Evolutionary conservation across 2,329 filamentous ascomycete species (phyloP).

Genomic region (Periglandula ipomoeae): DNA sequence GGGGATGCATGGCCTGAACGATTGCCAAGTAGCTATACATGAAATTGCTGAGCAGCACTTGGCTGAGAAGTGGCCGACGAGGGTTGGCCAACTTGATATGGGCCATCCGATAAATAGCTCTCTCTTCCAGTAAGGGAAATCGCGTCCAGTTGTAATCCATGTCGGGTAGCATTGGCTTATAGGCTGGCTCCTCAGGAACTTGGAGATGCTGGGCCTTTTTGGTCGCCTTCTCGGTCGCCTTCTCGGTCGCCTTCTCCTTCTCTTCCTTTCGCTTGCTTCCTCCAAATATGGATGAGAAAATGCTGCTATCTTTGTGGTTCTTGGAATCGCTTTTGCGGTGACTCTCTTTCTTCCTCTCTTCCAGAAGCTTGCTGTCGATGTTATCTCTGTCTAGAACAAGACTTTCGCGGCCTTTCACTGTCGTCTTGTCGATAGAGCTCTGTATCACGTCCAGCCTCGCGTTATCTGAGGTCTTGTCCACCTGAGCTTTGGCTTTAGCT

Average conservation of each 20-base stretch:
- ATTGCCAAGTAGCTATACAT: constrained; percentile 99
- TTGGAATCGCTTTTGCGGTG: constrained; percentile 68
- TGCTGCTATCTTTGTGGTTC: constrained; percentile 84
- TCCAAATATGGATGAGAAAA: constrained; percentile 92
- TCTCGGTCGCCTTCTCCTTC: constrained; percentile 60
- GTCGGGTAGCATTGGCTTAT: constrained; percentile 68
- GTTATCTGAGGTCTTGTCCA: constrained; percentile 61
- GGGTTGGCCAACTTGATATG: constrained; percentile 99
- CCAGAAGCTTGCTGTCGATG: constrained; percentile 61
- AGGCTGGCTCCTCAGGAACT: constrained; percentile 68
- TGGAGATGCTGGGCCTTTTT: constrained; percentile 69
- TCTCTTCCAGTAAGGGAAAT: constrained; percentile 89
- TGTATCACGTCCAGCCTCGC: constrained; percentile 80
- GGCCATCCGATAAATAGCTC: constrained; percentile 96
- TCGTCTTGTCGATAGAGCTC: constrained; percentile 66
- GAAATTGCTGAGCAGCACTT: constrained; percentile 95
- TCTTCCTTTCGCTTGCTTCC: constrained; percentile 81
- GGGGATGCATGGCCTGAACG: constrained; percentile 96
- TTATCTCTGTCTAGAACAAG: constrained; percentile 72
- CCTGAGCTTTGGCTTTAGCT: constrained; percentile 50
- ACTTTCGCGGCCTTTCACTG: constrained; percentile 66
- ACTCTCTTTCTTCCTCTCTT: constrained; percentile 75
- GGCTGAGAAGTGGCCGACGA: constrained; percentile 80
- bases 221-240: constrained; percentile 61
- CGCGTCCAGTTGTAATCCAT: constrained; percentile 94